phyloP scores from a whole-genome alignment of 2,329 filamentous ascomycete species.

The Clarireedia homoeocarpa region DNA sequence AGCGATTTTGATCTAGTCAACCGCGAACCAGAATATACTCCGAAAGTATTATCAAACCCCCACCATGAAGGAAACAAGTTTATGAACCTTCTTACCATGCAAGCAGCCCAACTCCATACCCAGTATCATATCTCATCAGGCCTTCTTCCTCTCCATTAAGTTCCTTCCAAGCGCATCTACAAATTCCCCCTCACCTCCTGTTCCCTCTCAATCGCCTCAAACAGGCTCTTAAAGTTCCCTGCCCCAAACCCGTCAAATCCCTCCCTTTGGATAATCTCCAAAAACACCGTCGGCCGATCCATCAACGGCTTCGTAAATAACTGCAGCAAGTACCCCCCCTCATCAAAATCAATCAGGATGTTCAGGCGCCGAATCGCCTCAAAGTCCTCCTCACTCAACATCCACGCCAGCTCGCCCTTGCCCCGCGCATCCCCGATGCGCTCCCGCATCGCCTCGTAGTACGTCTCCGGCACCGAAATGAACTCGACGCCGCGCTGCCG shows the following conservation, averaged over 20 bases:
- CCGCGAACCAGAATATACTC: no score
- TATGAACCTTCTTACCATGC: no score
- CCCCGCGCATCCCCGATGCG: conserved; percentile 59
- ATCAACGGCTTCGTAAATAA: conserved; percentile 82
- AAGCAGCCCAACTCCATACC: not conserved
- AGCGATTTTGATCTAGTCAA: no score
- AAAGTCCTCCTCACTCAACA: conserved; percentile 66
- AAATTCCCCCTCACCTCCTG: conserved; percentile 82
- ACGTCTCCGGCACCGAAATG: conserved; percentile 79
- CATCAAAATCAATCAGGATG: conserved; percentile 92
- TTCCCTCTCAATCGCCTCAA: conserved; percentile 92
- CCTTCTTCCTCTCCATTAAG: not conserved
- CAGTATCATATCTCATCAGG: not conserved
- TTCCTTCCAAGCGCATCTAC: conserved; percentile 31
- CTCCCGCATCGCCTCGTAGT: conserved; percentile 71
- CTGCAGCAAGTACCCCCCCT: conserved; percentile 74
- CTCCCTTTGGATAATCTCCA: conserved; percentile 91
- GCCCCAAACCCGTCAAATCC: conserved; percentile 89
- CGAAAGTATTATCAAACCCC: no score
- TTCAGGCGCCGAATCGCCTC: conserved; percentile 68
- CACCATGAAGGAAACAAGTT: no score
- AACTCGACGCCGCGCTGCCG: conserved; percentile 87
- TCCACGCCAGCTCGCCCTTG: conserved; percentile 36
- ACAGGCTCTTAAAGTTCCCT: conserved; percentile 91
- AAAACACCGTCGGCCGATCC: conserved; percentile 90